Evolutionary conservation across 2,329 filamentous ascomycete species (phyloP).

Genomic region (Penicillium sp.): DNA sequence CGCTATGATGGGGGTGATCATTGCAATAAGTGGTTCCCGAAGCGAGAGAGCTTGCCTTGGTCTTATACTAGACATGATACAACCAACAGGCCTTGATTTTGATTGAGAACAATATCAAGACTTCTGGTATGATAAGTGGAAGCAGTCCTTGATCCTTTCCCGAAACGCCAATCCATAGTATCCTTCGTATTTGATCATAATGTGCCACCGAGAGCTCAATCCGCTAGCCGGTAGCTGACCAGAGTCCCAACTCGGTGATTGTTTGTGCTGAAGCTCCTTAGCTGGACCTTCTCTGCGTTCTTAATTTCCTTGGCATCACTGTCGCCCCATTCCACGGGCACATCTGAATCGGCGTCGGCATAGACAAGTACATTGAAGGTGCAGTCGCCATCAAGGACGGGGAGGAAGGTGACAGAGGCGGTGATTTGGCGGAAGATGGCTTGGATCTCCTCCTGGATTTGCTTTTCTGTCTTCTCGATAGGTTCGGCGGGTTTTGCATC

Average conservation of each 20-base stretch:
- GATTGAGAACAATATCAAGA: not conserved
- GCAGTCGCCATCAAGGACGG: conserved; percentile 89
- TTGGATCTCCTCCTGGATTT: conserved; percentile 94
- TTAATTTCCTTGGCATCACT: conserved; percentile 96
- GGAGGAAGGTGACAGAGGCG: conserved; percentile 92
- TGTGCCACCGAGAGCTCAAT: conserved; percentile 26
- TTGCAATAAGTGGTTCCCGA: conserved; percentile 29
- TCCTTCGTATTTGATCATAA: conserved; percentile 24
- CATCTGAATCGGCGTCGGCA: conserved; percentile 92
- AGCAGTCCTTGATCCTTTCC: conserved; percentile 7
- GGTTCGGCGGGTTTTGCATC: conserved; percentile 31
- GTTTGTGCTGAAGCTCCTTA: conserved; percentile 93
- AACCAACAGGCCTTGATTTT: not conserved
- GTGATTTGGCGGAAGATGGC: conserved; percentile 98
- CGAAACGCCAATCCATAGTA: conserved; percentile 26
- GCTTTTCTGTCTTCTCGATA: conserved; percentile 79
- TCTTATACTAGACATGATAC: conserved; percentile 10
- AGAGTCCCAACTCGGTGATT: conserved; percentile 92
- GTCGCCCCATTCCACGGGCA: conserved; percentile 97
- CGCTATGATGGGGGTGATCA: conserved; percentile 29
- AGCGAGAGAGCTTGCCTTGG: conserved; percentile 34
- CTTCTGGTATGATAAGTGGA: not conserved
- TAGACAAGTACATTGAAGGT: conserved; percentile 99
- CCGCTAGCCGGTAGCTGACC: conserved; percentile 74
- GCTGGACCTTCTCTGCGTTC: conserved; percentile 90